Conservation (phyloP, 768 basidiomycete genomes). For the Scleroderma bovista region DNA sequence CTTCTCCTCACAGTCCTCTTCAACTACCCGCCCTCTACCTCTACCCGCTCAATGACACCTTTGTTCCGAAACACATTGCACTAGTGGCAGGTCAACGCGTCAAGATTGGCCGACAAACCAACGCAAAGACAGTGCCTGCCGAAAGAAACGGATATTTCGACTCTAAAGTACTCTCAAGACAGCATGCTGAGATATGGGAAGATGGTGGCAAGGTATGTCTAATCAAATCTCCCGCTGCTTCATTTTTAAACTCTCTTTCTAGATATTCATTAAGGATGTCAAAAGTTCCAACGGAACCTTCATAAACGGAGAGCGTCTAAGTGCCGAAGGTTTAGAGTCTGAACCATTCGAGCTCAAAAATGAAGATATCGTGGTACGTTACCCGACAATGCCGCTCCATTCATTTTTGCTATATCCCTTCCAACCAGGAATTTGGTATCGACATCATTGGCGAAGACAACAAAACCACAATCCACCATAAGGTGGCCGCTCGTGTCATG, state of each 20-base stretch:
- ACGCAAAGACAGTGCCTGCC: slow-evolving; percentile 87
- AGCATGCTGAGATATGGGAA: slow-evolving; percentile 99
- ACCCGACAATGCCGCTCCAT: background rate
- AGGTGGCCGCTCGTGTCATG: slow-evolving; percentile 91
- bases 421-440: slow-evolving; percentile 89
- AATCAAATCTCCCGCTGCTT: slow-evolving; percentile 1
- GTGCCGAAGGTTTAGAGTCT: slow-evolving; percentile 83
- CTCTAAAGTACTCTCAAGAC: slow-evolving; percentile 87
- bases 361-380: slow-evolving; percentile 90
- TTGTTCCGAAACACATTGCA: slow-evolving; percentile 91
- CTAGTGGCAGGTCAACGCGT: slow-evolving; percentile 59
- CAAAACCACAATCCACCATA: slow-evolving; percentile 96
- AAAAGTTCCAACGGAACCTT: slow-evolving; percentile 98
- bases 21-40: slow-evolving; percentile 52
- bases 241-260: slow-evolving; percentile 8
- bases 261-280: slow-evolving; percentile 99
- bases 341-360: slow-evolving; percentile 92
- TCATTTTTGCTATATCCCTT: slow-evolving; percentile 4
- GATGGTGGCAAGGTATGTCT: slow-evolving; percentile 71
- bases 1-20: slow-evolving; percentile 22
- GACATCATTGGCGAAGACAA: slow-evolving; percentile 99
- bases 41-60: slow-evolving; percentile 92
- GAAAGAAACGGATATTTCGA: slow-evolving; percentile 97
- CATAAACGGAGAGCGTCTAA: slow-evolving; percentile 92
- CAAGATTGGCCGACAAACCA: slow-evolving; percentile 95